Evolutionary conservation across 106 monocot genomes (phyloP).

Genomic region (Cymbidium sinense): DNA sequence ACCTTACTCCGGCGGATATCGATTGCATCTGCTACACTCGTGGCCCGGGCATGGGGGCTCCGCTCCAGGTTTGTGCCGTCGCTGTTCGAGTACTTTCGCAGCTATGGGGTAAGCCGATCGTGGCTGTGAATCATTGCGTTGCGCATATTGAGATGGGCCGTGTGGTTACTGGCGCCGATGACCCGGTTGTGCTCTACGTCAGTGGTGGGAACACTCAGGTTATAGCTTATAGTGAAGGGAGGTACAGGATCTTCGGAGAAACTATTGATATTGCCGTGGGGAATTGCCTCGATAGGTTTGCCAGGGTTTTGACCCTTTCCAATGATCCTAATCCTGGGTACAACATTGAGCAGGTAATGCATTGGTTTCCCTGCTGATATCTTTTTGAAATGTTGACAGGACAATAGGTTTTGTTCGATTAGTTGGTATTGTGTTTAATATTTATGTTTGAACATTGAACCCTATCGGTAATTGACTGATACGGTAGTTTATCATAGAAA

Average conservation of each 20-base stretch:
- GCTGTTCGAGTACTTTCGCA: constrained; percentile 54
- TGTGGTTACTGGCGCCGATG: constrained; percentile 74
- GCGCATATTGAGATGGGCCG: constrained; percentile 91
- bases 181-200: constrained; percentile 79
- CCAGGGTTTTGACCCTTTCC: constrained; percentile 69
- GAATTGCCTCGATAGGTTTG: constrained; percentile 91
- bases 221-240: constrained; percentile 75
- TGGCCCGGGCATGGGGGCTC: constrained; percentile 98
- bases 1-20: constrained; percentile 50
- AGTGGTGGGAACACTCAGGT: constrained; percentile 94
- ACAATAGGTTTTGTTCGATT: no score
- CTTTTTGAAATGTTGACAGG: no score
- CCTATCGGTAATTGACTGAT: no score
- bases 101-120: constrained; percentile 84
- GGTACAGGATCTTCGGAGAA: constrained; percentile 82
- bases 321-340: constrained; percentile 97
- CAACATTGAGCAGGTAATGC: constrained; percentile 86
- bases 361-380: not conserved
- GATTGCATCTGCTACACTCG: constrained; percentile 96
- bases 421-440: no score
- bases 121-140: constrained; percentile 90
- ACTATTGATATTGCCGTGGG: constrained; percentile 87
- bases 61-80: constrained; percentile 84
- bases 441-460: no score
- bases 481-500: no score